A percentile compares a stretch with the other conserved stretches of the same genome.
These are phyloP conservation scores for Auricularia cornea DNA, from an alignment of 768 basidiomycete genomes.

Conservation along the genomic window DNA sequence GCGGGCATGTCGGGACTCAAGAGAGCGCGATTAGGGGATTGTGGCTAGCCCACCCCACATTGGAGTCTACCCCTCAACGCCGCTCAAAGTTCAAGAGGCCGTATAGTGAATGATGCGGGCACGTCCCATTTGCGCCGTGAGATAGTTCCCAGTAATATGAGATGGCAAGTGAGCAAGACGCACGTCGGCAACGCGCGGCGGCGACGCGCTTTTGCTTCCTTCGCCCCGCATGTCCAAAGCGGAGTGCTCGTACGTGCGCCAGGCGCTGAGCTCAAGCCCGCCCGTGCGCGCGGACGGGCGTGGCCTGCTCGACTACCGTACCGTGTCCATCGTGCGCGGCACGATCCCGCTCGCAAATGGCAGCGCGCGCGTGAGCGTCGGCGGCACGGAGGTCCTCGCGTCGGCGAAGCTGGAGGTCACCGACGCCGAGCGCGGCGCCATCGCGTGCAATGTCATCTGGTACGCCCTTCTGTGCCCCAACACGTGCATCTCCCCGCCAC, in stretches of 20 bases:
- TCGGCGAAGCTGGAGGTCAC: conserved; percentile 78
- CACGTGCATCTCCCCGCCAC: conserved; percentile 2
- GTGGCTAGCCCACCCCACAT: too few species aligned
- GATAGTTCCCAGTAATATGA: too few species aligned
- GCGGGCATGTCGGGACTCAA: too few species aligned
- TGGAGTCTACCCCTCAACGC: too few species aligned
- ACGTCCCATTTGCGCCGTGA: too few species aligned
- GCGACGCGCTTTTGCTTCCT: background rate
- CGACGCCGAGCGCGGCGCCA: conserved; percentile 48
- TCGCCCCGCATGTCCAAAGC: conserved; percentile 50
- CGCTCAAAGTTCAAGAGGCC: too few species aligned
- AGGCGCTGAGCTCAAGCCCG: conserved; percentile 48
- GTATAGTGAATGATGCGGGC: too few species aligned
- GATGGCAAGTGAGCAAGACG: too few species aligned
- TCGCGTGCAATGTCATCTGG: conserved; percentile 71
- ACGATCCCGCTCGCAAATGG: conserved; percentile 78
- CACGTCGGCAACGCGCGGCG: too few species aligned
- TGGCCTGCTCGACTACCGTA: conserved; percentile 52
- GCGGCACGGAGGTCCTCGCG: conserved; percentile 73
- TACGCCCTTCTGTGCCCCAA: too few species aligned
- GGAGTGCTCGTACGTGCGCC: conserved; percentile 67
- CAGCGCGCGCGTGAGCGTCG: conserved; percentile 69
- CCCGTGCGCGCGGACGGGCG: conserved; percentile 77
- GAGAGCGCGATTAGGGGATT: too few species aligned
- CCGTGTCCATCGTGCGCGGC: conserved; percentile 66